A percentile compares a stretch with the other conserved stretches of the same genome.
These are phyloP conservation scores for Stenogyne calaminthoides DNA, from an alignment of 305 asterid genomes.

Conservation along the genomic window DNA sequence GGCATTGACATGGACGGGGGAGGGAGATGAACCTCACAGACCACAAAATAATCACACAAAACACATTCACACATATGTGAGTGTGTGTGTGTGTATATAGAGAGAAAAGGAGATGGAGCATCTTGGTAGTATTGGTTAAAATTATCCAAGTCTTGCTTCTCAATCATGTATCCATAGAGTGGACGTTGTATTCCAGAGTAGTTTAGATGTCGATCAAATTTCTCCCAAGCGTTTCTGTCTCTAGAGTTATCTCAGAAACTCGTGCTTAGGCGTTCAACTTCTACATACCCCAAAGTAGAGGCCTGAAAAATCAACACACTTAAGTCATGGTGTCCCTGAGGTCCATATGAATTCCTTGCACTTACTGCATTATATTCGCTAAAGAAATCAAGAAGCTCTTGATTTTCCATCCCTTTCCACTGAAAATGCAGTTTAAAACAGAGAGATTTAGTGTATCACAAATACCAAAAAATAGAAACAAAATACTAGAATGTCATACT, in stretches of 20 bases:
- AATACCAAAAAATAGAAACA: conserved; percentile 5
- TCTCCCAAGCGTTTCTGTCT: conserved; percentile 82
- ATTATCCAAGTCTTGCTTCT: conserved; percentile 52
- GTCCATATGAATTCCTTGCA: conserved; percentile 89
- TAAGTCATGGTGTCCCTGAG: conserved; percentile 92
- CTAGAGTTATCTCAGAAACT: conserved; percentile 54
- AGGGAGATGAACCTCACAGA: not conserved
- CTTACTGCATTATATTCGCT: conserved; percentile 47
- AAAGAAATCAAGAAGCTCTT: conserved; percentile 77
- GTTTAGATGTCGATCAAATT: too few relatives aligned
- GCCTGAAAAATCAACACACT: conserved; percentile 80
- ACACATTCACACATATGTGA: too few relatives aligned
- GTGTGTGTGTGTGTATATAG: too few relatives aligned
- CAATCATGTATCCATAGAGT: conserved; percentile 84
- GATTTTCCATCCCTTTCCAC: conserved; percentile 99
- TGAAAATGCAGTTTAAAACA: conserved; percentile 43
- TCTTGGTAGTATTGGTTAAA: conserved; percentile 67
- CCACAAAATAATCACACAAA: not conserved
- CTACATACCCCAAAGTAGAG: conserved; percentile 80
- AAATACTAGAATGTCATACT: conserved; percentile 17
- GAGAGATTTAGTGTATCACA: conserved; percentile 23
- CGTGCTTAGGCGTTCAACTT: conserved; percentile 81
- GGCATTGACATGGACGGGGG: not conserved
- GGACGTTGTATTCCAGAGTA: conserved; percentile 50
- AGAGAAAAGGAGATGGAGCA: conserved; percentile 40